Evolutionary conservation across 2,329 filamentous ascomycete species (phyloP), one percentile per base, ranked within the genome.

Genomic region (Diaporthe citri): DNA sequence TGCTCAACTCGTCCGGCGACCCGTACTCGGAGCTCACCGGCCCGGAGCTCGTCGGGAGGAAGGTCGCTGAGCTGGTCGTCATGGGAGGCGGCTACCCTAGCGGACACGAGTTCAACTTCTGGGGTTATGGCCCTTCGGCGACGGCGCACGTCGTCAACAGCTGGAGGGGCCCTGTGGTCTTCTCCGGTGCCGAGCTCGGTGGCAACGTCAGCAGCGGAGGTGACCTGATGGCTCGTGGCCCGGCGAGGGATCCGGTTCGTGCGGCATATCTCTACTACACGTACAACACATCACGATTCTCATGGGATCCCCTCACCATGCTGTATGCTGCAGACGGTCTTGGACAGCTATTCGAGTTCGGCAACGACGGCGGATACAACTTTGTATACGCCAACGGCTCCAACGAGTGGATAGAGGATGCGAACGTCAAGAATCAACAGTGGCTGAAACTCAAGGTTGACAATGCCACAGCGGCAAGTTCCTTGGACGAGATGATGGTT

Each of bases 51-150:
- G 76, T 89, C 31, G 76, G 80, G 1, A 72, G 76, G 13, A 89
- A 89, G 77, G 87, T 90, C 2, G 78, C 79, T 1, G 85, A 90
- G 78, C 81, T 90, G 1, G 86, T 89, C 2, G 78, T 90, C 8
- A 89, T 89, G 88, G 88, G 88, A 34, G 88, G 88, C 17, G 79
- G 74, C 9, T 90, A 88, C 73, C 87, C 87, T 0, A 83, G 82
- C 0, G 87, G 87, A 12, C 79, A 82, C 72, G 85, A 87, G 72
- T 90, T 82, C 79, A 90, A 90, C 78, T 89, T 90, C 76, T 86
- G 80, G 41, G 85, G 85, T 34, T 78, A 80, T 57, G 83, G 87
- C 73, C 80, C 85, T 0, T 74, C 74, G 0, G 78, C 79, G 4
- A 82, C 87, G 0, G 82, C 83, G 2, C 84, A 86, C 60, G 87